Percentiles rank a stretch among this genome's conserved stretches.
phyloP scores from a whole-genome alignment of 2,329 filamentous ascomycete genomes.

The Arachnomyces sp. region DNA sequence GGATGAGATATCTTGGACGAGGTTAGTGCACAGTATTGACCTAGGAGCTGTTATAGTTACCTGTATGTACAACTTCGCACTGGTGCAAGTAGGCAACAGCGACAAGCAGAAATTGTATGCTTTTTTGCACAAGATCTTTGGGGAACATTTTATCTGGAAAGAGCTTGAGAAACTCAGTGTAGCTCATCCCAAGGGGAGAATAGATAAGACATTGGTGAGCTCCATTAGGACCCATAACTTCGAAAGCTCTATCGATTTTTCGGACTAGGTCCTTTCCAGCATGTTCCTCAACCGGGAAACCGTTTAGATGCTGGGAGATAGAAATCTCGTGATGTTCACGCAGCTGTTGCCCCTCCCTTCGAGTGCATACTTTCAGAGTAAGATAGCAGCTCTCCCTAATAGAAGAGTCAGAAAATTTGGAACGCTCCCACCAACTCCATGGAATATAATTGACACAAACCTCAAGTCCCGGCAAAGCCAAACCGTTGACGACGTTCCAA shows the following conservation, averaged over 20 bases:
- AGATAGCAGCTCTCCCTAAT: no score
- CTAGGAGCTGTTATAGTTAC: slow-evolving; percentile 4
- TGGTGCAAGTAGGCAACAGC: slow-evolving; percentile 4
- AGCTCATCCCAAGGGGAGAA: slow-evolving; percentile 13
- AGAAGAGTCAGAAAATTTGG: no score
- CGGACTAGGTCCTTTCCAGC: slow-evolving; percentile 15
- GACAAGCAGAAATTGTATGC: slow-evolving; percentile 4
- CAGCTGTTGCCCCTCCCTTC: not conserved
- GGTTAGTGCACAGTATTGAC: slow-evolving; percentile 1
- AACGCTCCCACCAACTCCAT: no score
- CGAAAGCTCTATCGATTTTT: slow-evolving; percentile 17
- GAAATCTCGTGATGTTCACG: slow-evolving; percentile 10
- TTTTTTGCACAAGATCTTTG: slow-evolving; percentile 5
- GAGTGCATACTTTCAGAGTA: not conserved
- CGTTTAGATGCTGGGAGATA: slow-evolving; percentile 14
- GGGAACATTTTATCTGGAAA: slow-evolving; percentile 5
- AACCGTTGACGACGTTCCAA: slow-evolving; percentile 7
- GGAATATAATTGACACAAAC: not conserved
- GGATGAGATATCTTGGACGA: slow-evolving; percentile 17
- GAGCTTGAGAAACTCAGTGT: slow-evolving; percentile 3
- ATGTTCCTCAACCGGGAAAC: slow-evolving; percentile 11
- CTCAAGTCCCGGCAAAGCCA: slow-evolving; percentile 5
- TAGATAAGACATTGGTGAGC: slow-evolving; percentile 18
- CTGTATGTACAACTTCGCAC: slow-evolving; percentile 14
- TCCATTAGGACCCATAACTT: slow-evolving; percentile 15